A percentile compares a stretch with the other conserved stretches of the same genome.
phyloP scores from a whole-genome alignment of 192 early-diverging fungal genomes.

The Coemansia sp. region DNA sequence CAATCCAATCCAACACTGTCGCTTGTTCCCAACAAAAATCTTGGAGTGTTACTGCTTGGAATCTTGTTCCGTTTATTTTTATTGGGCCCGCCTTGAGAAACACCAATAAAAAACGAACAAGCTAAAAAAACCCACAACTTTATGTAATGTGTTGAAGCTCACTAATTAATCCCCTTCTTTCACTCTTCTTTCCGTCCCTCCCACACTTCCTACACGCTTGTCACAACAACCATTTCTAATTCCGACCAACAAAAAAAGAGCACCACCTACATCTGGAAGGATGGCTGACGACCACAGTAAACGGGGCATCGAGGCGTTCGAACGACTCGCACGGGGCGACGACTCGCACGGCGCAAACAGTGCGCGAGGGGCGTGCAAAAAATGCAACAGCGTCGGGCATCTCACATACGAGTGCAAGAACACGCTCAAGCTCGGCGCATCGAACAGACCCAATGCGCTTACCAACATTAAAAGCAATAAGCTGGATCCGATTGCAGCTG shows the following conservation, averaged over 20 bases:
- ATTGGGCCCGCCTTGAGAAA: no score
- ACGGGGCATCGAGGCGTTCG: conserved; percentile 52
- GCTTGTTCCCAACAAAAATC: no score
- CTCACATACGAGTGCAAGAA: conserved; percentile 57
- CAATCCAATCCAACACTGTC: no score
- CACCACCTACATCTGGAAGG: not conserved
- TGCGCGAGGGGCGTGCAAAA: conserved; percentile 51
- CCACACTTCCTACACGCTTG: not conserved
- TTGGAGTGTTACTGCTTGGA: no score
- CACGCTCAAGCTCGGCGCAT: conserved; percentile 31
- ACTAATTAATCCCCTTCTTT: no score
- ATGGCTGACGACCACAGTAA: conserved; percentile 25
- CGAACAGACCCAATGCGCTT: conserved; percentile 10
- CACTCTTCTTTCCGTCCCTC: no score
- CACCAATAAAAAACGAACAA: no score
- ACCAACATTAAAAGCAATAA: not conserved
- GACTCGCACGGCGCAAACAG: conserved; percentile 7
- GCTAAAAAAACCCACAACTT: no score
- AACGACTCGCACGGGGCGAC: conserved; percentile 45
- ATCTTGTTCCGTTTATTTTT: no score
- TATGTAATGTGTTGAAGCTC: no score
- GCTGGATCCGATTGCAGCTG: conserved; percentile 36
- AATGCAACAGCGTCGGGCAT: conserved; percentile 54
- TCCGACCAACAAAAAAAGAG: no score
- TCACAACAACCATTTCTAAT: not conserved